Evolutionary conservation across 2,329 filamentous ascomycete species (phyloP).

Genomic region (Fusarium zealandicum): DNA sequence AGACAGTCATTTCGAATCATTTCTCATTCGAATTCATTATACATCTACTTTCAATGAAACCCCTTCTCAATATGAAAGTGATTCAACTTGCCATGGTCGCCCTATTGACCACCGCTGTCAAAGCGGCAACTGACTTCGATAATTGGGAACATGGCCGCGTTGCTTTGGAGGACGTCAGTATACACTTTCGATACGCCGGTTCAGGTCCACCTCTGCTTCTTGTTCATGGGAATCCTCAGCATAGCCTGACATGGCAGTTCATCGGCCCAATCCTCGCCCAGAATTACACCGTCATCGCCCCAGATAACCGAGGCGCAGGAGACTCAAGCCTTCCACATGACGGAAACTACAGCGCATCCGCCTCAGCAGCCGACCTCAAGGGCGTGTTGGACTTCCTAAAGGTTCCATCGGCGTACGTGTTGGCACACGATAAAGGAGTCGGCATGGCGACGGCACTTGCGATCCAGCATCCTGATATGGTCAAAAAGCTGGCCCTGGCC

Average conservation of each 20-base stretch:
- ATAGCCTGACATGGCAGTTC: conserved; percentile 50
- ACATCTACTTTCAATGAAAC: background rate
- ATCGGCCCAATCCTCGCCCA: conserved; percentile 51
- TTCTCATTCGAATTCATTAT: no score
- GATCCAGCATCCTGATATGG: conserved; percentile 44
- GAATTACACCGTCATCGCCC: conserved; percentile 53
- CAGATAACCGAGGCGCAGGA: conserved; percentile 52
- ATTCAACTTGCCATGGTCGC: background rate
- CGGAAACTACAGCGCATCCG: conserved; percentile 51
- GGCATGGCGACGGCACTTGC: conserved; percentile 52
- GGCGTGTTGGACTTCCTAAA: conserved; percentile 53
- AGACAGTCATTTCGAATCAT: no score
- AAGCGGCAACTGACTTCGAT: conserved; percentile 45
- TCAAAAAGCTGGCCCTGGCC: conserved; percentile 46
- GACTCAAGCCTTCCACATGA: conserved; percentile 50
- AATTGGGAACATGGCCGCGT: conserved; percentile 48
- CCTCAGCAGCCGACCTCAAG: conserved; percentile 49
- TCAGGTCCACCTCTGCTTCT: conserved; percentile 50
- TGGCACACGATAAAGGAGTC: conserved; percentile 55
- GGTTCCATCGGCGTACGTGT: conserved; percentile 51
- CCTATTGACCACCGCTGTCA: background rate
- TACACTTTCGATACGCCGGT: conserved; percentile 52
- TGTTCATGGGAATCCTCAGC: conserved; percentile 52
- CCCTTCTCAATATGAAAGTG: background rate
- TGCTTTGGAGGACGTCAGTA: conserved; percentile 49